phyloP scores from a whole-genome alignment of 345 rosid genomes.

The Camelina neglecta region DNA sequence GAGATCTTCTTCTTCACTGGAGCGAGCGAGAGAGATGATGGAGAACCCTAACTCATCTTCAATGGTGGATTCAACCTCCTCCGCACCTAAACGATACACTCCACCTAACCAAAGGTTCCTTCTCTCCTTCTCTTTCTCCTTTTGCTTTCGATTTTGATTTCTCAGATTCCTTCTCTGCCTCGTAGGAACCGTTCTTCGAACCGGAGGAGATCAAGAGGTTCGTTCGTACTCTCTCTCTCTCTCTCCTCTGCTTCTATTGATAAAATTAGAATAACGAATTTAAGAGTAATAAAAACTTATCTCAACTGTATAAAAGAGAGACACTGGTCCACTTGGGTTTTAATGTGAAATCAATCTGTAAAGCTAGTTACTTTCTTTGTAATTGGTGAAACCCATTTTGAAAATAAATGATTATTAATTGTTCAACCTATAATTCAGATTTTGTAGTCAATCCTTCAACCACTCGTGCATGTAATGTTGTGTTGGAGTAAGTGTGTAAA shows the following conservation, averaged over 20 bases:
- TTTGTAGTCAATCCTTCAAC: not conserved
- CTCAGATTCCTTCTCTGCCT: slow-evolving; percentile 4
- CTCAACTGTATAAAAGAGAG: not conserved
- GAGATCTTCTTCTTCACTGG: not conserved
- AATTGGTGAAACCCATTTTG: not conserved
- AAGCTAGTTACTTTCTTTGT: not conserved
- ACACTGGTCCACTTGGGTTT: not conserved
- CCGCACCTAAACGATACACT: slow-evolving; percentile 66
- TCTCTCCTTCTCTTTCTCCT: not conserved
- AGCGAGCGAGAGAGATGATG: not conserved
- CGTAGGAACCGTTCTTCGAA: slow-evolving; percentile 71
- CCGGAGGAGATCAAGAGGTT: slow-evolving; percentile 81
- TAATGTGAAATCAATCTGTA: not conserved
- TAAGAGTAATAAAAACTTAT: not conserved
- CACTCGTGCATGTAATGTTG: not conserved
- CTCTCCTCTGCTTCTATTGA: not conserved
- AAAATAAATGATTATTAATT: not conserved
- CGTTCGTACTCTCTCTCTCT: slow-evolving; percentile 19
- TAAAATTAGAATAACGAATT: not conserved
- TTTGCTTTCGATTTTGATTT: not conserved
- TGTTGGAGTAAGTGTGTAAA: not conserved
- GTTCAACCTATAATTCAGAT: not conserved
- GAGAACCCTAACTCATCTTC: slow-evolving; percentile 59
- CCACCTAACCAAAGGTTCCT: slow-evolving; percentile 80
- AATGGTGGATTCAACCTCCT: slow-evolving; percentile 46